phyloP scores from a whole-genome alignment of 352 stramenopile genomes.

The Globisporangium ultimum region DNA sequence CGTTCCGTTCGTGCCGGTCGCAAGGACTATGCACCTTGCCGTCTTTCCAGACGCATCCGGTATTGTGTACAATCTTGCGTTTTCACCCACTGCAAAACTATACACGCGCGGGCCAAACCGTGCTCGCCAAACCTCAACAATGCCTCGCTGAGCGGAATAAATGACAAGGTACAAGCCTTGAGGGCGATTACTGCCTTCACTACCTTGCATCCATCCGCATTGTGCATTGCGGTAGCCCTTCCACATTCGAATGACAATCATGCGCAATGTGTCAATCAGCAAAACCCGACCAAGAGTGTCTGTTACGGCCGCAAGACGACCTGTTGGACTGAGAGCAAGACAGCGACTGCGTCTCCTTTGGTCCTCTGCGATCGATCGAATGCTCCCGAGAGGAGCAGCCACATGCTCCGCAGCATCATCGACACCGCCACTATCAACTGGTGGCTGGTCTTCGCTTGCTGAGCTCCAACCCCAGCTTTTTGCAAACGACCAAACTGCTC shows the following conservation, averaged over 20 bases:
- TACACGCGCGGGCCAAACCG: conserved; percentile 73
- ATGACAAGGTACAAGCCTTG: conserved; percentile 79
- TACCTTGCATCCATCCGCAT: conserved; percentile 76
- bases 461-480: conserved; percentile 75
- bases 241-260: conserved; percentile 85
- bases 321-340: conserved; percentile 66
- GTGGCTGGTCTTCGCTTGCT: conserved; percentile 8
- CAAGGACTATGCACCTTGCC: conserved; percentile 58
- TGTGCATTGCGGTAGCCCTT: conserved; percentile 86
- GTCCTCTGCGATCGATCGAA: conserved; percentile 59
- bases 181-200: conserved; percentile 39
- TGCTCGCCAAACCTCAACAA: conserved; percentile 81
- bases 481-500: conserved; percentile 80
- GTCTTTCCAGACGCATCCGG: conserved; percentile 29
- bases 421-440: conserved; percentile 22
- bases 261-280: conserved; percentile 72
- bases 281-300: conserved; percentile 76
- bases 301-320: conserved; percentile 61
- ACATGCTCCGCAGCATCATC: conserved; percentile 70
- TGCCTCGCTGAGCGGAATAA: conserved; percentile 78
- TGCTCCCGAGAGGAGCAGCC: conserved; percentile 49
- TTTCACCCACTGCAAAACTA: conserved; percentile 65
- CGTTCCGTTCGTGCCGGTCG: conserved; percentile 21
- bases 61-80: conserved; percentile 62
- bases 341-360: conserved; percentile 50